Evolutionary conservation across 1,139 yeast species (phyloP), one percentile per base, ranked within the genome.

Genomic region (Suhomyces bolitotheri): DNA sequence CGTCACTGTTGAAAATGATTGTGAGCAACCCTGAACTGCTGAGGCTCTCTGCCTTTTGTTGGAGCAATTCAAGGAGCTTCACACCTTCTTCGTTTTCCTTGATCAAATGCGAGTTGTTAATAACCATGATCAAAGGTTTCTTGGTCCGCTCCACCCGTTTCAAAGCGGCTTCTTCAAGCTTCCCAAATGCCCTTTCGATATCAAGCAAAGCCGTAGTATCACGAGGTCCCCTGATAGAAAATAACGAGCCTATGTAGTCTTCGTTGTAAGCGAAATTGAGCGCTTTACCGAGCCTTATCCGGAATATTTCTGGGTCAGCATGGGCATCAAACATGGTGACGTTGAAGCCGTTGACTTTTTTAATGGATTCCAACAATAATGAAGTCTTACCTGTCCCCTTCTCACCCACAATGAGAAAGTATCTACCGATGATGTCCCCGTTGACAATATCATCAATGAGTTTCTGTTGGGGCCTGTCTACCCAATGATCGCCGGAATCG

Each of bases 351-450:
- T 73, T 64, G 1, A 78, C 77, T 45, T 79, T 74, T 43, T 79
- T 74, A 71, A 86, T 79, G 3, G 90, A 76, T 49, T 83, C 89
- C 47, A 81, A 58, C 19, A 84, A 65, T 59, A 85, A 68, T 1
- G 92, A 81, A 0, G 90, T 82, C 51, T 86, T 86, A 3, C 95
- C 95, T 0, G 94, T 85, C 1, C 95, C 95, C 54, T 86, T 85
- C 56, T 86, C 95, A 16, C 95, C 95, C 36, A 86, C 76, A 12
- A 86, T 56, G 36, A 86, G 61, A 52, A 78, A 83, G 55, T 86
- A 86, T 17, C 92, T 59, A 0, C 95, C 95, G 10, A 62, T 62
- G 2, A 76, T 62, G 12, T 72, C 60, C 1, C 95, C 95, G 7
- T 73, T 56, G 10, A 86, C 69, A 20, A 86, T 80, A 29, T 75